phyloP scores from a whole-genome alignment of 768 basidiomycete species.

The Hericium alpestre region DNA sequence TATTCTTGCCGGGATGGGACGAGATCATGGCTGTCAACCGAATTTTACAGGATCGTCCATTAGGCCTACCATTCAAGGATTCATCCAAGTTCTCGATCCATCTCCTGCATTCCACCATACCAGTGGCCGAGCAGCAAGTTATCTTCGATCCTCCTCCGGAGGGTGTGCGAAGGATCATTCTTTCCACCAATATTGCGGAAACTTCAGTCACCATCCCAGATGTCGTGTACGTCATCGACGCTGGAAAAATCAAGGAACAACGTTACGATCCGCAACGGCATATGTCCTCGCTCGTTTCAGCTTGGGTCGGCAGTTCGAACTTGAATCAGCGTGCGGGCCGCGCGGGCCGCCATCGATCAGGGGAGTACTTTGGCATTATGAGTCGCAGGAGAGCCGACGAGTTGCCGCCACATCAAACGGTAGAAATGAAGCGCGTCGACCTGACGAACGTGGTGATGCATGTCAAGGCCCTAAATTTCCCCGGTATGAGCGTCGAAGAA shows the following conservation, averaged over 20 bases:
- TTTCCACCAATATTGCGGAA: slow-evolving; percentile 93
- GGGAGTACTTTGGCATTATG: slow-evolving; percentile 84
- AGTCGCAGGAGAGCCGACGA: slow-evolving; percentile 47
- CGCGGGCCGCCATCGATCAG: slow-evolving; percentile 82
- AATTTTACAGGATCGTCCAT: slow-evolving; percentile 35
- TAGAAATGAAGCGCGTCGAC: slow-evolving; percentile 91
- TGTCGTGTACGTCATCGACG: slow-evolving; percentile 89
- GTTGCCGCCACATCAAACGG: slow-evolving; percentile 73
- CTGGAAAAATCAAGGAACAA: slow-evolving; percentile 80
- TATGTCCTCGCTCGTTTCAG: slow-evolving; percentile 80
- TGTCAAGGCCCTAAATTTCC: slow-evolving; percentile 86
- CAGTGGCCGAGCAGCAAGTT: slow-evolving; percentile 77
- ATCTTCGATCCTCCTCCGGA: slow-evolving; percentile 75
- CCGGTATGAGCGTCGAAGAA: slow-evolving; percentile 76
- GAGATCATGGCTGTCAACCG: slow-evolving; percentile 72
- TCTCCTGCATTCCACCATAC: slow-evolving; percentile 81
- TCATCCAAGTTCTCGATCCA: slow-evolving; percentile 55
- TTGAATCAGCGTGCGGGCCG: slow-evolving; percentile 86
- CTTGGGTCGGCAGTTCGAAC: slow-evolving; percentile 87
- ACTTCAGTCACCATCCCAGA: slow-evolving; percentile 93
- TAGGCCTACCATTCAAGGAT: slow-evolving; percentile 56
- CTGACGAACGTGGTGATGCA: slow-evolving; percentile 93
- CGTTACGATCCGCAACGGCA: slow-evolving; percentile 82
- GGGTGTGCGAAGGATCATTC: slow-evolving; percentile 78
- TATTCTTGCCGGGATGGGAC: slow-evolving; percentile 91